phyloP scores from a whole-genome alignment of 495 filamentous ascomycete genomes.

The Physcia stellaris region DNA sequence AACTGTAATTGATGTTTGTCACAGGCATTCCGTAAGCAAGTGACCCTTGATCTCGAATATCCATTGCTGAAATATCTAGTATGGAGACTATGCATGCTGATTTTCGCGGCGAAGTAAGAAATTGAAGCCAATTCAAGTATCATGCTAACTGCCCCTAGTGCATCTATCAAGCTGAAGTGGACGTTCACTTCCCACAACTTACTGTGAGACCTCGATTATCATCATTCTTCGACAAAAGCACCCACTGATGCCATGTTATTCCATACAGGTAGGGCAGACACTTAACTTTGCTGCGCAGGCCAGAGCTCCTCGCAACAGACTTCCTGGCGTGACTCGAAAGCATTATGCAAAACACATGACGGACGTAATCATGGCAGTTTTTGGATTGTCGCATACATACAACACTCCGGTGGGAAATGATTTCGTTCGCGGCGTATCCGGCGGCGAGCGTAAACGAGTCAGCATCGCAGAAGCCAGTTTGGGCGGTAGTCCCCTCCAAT shows the following conservation, averaged over 20 bases:
- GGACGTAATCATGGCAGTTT: conserved; percentile 69
- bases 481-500: conserved; percentile 54
- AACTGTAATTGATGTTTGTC: not conserved
- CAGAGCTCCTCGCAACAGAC: conserved; percentile 47
- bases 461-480: conserved; percentile 63
- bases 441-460: conserved; percentile 74
- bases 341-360: conserved; percentile 51
- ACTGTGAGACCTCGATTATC: too few relatives aligned
- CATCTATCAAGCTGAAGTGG: conserved; percentile 70
- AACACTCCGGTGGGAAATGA: conserved; percentile 73
- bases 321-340: conserved; percentile 41
- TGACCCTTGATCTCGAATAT: not conserved
- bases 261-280: too few relatives aligned
- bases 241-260: too few relatives aligned
- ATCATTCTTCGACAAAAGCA: too few relatives aligned
- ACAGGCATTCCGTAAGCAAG: not conserved
- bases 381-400: conserved; percentile 61
- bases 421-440: conserved; percentile 64
- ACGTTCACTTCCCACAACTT: conserved; percentile 70
- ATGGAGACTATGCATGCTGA: conserved; percentile 49
- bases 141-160: too few relatives aligned
- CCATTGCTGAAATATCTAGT: conserved; percentile 5
- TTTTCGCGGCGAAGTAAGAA: conserved; percentile 49
- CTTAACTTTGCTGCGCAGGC: conserved; percentile 63
- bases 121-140: too few relatives aligned